Evolutionary conservation across 2,329 filamentous ascomycete genomes (phyloP), one percentile per base, ranked within the genome.

Genomic region (Botryosphaeria agaves): DNA sequence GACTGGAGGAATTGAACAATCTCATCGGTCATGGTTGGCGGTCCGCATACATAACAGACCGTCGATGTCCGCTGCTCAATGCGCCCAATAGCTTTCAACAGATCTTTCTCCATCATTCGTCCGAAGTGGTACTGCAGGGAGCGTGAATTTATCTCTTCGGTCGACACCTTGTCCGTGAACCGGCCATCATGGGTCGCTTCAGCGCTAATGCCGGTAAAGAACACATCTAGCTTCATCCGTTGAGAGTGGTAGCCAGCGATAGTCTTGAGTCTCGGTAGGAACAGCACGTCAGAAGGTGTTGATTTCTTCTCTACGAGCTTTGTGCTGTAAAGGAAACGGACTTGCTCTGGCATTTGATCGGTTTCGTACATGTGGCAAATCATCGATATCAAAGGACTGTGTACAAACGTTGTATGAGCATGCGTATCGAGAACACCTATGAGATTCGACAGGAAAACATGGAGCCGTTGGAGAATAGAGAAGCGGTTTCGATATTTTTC

Each of bases 351-450:
- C 31, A 40, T 43, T 34, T 44, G 39, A 21, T 47, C 42, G 12
- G 55, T 54, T 39, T 65, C 52, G 15, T 61, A 60, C 5, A 84
- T 56, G 36, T 67, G 64, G 11, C 68, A 62, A 29, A 83, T 55
- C 49, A 87, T 87, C 32, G 78, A 81, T 33, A 83, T 67, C 4
- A 87, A 55, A 1, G 81, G 81, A 42, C 68, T 72, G 19, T n/a
- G 14, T n/a, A n/a, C n/a, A n/a, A n/a, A n/a, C n/a, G n/a, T n/a
- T n/a, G n/a, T n/a, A n/a, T n/a, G n/a, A n/a, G n/a, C n/a, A n/a
- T n/a, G n/a, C n/a, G n/a, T n/a, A n/a, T n/a, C n/a, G n/a, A n/a
- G n/a, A n/a, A n/a, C n/a, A n/a, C n/a, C n/a, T n/a, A n/a, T n/a
- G n/a, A n/a, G n/a, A n/a, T n/a, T n/a, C n/a, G n/a, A n/a, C n/a